Evolutionary conservation across 371 early-diverging fungal species (phyloP), one percentile per base, ranked within the genome.

Genomic region (Blyttiomyces sp.): DNA sequence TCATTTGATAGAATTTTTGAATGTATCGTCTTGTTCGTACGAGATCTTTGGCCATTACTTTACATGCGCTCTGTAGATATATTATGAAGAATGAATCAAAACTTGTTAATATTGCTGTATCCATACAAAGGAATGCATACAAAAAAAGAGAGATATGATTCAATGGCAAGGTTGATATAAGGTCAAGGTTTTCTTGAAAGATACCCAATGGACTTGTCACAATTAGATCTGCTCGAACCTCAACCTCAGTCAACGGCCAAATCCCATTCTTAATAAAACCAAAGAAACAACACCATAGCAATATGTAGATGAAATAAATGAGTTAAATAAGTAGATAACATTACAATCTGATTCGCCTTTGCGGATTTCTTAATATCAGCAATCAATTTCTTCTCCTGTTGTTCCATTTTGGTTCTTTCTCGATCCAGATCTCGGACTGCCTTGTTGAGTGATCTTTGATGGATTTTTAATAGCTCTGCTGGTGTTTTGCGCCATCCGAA

Each of bases 11-110:
- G 61, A 96, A 95, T 79, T 96, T 95, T 82, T 93, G 91, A 53
- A 95, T 80, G 59, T 96, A 88, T 32, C 88, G 82, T 36, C 96
- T 83, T 24, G 95, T 97, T 39, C 96, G 83, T 6, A 97, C 96
- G 43, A 98, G 75, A 73, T 98, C 96, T 74, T 92, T 96, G 32
- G 98, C 98, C 95, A 94, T 94, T 46, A 96, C 85, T 70, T 93
- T 94, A 76, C 90, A 90, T 0, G 94, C 92, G 54, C 78, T 82
- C 91, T 90, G 26, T 3, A n/a, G 7, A 13, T 21, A 17, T 19
- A 32, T 5, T 16, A 58, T 17, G 34, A 49, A 24, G 6, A 57
- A 55, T 21, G 21, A 30, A 11, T 55, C 21, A 32, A 59, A n/a
- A 57, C n/a, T n/a, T n/a, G n/a, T n/a, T n/a, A n/a, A n/a, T n/a